phyloP scores from a whole-genome alignment of 176 grass and related monocot species.

The Raddia guianensis region DNA sequence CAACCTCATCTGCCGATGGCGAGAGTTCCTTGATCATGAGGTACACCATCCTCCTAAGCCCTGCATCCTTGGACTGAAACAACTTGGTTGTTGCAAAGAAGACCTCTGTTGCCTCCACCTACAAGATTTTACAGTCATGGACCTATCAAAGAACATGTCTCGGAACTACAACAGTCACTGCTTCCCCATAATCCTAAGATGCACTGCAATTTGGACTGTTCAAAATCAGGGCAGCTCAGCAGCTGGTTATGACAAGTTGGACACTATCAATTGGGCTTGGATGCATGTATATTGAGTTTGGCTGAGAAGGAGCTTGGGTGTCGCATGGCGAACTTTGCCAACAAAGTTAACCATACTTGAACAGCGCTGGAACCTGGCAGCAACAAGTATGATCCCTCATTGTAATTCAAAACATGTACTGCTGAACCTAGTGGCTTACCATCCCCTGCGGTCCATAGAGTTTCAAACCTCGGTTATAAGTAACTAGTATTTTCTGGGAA shows the following conservation, averaged over 20 bases:
- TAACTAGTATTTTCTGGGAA: conserved; percentile 18
- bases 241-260: neutral
- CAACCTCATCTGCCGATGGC: conserved; percentile 88
- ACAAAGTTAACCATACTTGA: too few relatives aligned
- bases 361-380: neutral
- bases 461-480: neutral
- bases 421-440: neutral
- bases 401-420: conserved; percentile 19
- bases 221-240: neutral
- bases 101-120: conserved; percentile 95
- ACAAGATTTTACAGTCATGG: conserved; percentile 26
- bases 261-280: neutral
- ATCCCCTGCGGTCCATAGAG: neutral
- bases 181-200: conserved; percentile 1
- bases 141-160: neutral
- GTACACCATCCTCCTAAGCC: conserved; percentile 99
- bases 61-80: conserved; percentile 96
- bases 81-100: conserved; percentile 97
- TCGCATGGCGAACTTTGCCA: neutral
- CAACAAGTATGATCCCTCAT: neutral
- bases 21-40: conserved; percentile 99
- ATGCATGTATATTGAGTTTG: neutral
- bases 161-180: neutral
- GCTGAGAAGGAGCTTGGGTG: neutral
- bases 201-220: neutral